Conservation (phyloP, 225 moss, liverwort and hornwort genomes). For the Sphagnum contortum region DNA sequence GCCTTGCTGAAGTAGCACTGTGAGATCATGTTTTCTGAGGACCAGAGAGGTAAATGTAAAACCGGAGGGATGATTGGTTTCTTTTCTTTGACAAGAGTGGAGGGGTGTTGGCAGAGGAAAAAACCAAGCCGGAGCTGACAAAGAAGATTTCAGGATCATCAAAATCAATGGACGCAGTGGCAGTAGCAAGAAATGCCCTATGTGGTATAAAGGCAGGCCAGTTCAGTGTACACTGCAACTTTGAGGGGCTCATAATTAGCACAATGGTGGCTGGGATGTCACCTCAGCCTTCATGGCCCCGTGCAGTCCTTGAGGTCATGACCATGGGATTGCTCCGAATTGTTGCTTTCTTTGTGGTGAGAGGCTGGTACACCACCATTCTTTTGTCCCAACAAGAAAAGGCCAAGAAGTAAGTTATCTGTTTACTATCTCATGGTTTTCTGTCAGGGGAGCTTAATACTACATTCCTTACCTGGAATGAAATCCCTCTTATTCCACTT, state of each 20-base stretch:
- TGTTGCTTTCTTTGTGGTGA: conserved; percentile 42
- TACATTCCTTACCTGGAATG: too few species aligned
- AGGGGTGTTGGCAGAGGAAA: conserved; percentile 40
- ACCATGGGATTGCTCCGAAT: conserved; percentile 53
- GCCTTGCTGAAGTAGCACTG: too few species aligned
- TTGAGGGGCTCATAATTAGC: conserved; percentile 56
- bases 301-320: conserved; percentile 59
- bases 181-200: conserved; percentile 54
- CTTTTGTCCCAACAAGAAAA: conserved; percentile 10
- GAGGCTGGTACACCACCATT: conserved; percentile 62
- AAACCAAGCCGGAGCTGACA: conserved; percentile 66
- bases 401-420: conserved; percentile 28
- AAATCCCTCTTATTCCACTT: too few species aligned
- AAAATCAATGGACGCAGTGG: conserved; percentile 33
- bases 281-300: conserved; percentile 58
- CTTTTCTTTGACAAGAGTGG: background rate
- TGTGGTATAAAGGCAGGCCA: conserved; percentile 68
- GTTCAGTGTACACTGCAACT: conserved; percentile 59
- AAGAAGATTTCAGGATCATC: conserved; percentile 41
- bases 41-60: too few species aligned
- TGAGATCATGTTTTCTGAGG: too few species aligned
- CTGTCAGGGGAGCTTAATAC: too few species aligned
- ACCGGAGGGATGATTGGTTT: conserved; percentile 17
- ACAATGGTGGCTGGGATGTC: conserved; percentile 57
- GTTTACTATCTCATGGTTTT: background rate